phyloP scores from a whole-genome alignment of 2,329 filamentous ascomycete species.

The Nothopassalora personata region DNA sequence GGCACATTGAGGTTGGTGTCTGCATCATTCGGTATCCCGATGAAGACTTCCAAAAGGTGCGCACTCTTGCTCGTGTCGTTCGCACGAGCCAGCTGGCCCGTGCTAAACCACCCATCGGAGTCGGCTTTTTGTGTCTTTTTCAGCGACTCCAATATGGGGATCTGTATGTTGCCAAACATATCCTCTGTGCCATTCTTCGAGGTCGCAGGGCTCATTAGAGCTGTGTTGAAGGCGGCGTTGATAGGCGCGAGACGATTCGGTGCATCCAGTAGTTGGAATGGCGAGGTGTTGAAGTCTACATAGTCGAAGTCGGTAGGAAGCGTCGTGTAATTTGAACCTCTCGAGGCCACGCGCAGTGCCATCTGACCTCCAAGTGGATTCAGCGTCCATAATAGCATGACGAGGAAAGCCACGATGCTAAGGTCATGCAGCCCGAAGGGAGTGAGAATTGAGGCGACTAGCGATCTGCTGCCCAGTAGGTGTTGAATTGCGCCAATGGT shows the following conservation, averaged over 20 bases:
- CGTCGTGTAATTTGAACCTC: not conserved
- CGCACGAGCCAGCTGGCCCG: not conserved
- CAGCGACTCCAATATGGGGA: slow-evolving; percentile 15
- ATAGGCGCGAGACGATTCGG: slow-evolving; percentile 2
- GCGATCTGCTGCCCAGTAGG: slow-evolving; percentile 12
- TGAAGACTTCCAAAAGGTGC: slow-evolving; percentile 1
- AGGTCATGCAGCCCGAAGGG: slow-evolving; percentile 8
- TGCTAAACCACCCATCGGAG: slow-evolving; percentile 10
- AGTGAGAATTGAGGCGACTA: slow-evolving; percentile 7
- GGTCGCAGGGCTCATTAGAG: slow-evolving; percentile 8
- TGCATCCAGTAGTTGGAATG: not conserved
- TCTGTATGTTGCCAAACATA: slow-evolving; percentile 14
- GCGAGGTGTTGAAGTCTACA: slow-evolving; percentile 8
- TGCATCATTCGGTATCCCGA: slow-evolving; percentile 4
- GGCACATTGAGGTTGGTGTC: not conserved
- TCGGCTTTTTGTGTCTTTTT: slow-evolving; percentile 4
- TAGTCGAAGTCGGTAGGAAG: slow-evolving; percentile 8
- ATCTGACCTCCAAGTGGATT: slow-evolving; percentile 8
- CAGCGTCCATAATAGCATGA: slow-evolving; percentile 6
- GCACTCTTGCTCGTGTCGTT: slow-evolving; percentile 5
- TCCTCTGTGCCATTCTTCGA: slow-evolving; percentile 15
- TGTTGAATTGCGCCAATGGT: slow-evolving; percentile 13
- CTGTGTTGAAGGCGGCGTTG: slow-evolving; percentile 9
- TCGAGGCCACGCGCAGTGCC: slow-evolving; percentile 8
- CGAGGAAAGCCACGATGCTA: not conserved